Percentiles rank a stretch among this genome's conserved stretches.
Conservation (phyloP, 352 stramenopile genomes). For the Peronospora destructor region DNA sequence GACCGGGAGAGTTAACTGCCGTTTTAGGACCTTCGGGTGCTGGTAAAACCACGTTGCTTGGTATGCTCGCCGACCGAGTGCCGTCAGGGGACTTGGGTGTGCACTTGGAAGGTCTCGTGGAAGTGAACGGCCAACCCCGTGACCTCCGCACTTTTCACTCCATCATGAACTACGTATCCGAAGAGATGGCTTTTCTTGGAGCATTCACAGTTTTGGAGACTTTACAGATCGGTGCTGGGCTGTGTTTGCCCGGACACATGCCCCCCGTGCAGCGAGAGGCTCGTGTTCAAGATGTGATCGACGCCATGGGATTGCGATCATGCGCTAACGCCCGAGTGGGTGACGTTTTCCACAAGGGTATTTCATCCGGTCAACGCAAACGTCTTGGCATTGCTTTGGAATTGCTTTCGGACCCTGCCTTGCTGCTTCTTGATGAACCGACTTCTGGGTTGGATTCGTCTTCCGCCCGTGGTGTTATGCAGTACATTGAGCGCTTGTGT, state of each 20-base stretch:
- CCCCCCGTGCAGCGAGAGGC: constrained; percentile 39
- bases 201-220: constrained; percentile 72
- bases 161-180: constrained; percentile 66
- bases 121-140: constrained; percentile 52
- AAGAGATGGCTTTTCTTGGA: constrained; percentile 58
- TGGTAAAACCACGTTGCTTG: constrained; percentile 63
- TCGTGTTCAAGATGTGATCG: constrained; percentile 62
- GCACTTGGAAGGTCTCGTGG: constrained; percentile 42
- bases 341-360: constrained; percentile 82
- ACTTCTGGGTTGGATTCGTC: constrained; percentile 89
- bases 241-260: constrained; percentile 50
- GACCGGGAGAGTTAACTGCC: constrained; percentile 56
- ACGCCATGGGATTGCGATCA: constrained; percentile 60
- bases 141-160: constrained; percentile 41
- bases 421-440: constrained; percentile 94
- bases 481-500: constrained; percentile 52
- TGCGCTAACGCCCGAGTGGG: constrained; percentile 66
- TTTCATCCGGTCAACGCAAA: constrained; percentile 87
- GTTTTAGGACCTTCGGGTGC: constrained; percentile 63
- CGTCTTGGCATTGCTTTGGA: constrained; percentile 92
- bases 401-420: constrained; percentile 89
- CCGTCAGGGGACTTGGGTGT: constrained; percentile 22
- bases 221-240: constrained; percentile 52
- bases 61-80: constrained; percentile 57
- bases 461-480: constrained; percentile 86